Evolutionary conservation across 2,329 filamentous ascomycete genomes (phyloP).

Genomic region (Raffaelea deltoideospora): DNA sequence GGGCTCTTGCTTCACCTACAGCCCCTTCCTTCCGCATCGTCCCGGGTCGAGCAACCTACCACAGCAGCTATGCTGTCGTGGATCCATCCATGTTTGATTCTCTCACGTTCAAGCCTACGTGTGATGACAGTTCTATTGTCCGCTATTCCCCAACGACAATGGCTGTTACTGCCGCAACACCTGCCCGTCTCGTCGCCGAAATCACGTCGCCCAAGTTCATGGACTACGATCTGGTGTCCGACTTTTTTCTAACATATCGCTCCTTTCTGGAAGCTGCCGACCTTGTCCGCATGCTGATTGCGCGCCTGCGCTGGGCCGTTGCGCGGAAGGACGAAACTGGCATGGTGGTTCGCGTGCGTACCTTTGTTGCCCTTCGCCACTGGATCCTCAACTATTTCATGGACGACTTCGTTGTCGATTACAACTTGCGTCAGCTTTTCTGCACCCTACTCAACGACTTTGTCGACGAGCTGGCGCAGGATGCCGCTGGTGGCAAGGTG

Average conservation of each 20-base stretch:
- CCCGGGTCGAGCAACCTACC: constrained; percentile 22
- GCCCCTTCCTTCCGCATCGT: too few species aligned
- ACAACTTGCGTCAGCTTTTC: constrained; percentile 59
- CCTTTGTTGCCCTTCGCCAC: constrained; percentile 87
- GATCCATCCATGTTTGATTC: constrained; percentile 69
- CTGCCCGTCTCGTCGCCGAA: constrained; percentile 80
- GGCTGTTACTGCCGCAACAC: constrained; percentile 77
- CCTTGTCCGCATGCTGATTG: constrained; percentile 69
- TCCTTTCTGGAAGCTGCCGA: constrained; percentile 66
- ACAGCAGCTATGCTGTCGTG: constrained; percentile 35
- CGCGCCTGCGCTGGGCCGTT: constrained; percentile 76
- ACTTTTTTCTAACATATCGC: constrained; percentile 94
- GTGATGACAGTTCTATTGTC: constrained; percentile 67
- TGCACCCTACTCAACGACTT: constrained; percentile 66
- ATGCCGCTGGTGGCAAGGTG: constrained; percentile 30
- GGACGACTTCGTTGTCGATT: constrained; percentile 77
- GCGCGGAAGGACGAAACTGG: constrained; percentile 67
- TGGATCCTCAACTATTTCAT: constrained; percentile 98
- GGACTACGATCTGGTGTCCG: constrained; percentile 91
- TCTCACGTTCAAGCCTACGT: constrained; percentile 62
- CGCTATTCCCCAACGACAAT: constrained; percentile 58
- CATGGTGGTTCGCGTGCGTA: constrained; percentile 85
- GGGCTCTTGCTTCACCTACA: too few species aligned
- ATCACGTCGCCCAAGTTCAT: constrained; percentile 93
- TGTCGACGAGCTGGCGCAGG: constrained; percentile 36